Evolutionary conservation across 768 basidiomycete genomes (phyloP).

Genomic region (Mrakia blollopis): DNA sequence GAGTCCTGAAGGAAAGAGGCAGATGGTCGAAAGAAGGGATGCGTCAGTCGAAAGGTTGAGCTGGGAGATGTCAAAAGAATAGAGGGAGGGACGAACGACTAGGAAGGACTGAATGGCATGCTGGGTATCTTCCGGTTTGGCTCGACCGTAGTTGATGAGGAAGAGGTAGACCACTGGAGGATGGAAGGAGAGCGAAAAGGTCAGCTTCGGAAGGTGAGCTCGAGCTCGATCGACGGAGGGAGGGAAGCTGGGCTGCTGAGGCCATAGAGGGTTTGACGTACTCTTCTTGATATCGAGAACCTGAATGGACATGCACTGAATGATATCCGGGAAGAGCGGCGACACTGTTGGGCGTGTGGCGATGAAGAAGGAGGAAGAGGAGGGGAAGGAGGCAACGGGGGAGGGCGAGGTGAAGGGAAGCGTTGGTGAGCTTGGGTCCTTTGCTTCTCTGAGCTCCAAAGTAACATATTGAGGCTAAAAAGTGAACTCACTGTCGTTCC

Average conservation of each 20-base stretch:
- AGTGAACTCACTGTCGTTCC: slow-evolving; percentile 28
- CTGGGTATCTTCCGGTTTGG: slow-evolving; percentile 88
- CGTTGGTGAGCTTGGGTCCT: not conserved
- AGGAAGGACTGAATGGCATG: slow-evolving; percentile 86
- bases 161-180: slow-evolving; percentile 90
- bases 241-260: not conserved
- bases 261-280: slow-evolving; percentile 49
- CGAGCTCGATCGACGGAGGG: not conserved
- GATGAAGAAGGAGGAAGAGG: not conserved
- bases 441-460: too few relatives aligned
- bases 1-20: slow-evolving; percentile 23
- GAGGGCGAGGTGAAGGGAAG: too few relatives aligned
- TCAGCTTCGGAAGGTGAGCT: not conserved
- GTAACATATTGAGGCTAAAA: too few relatives aligned
- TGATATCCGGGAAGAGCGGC: slow-evolving; percentile 54
- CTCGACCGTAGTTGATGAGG: slow-evolving; percentile 91
- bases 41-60: not conserved
- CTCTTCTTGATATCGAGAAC: slow-evolving; percentile 98
- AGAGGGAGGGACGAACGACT: slow-evolving; percentile 52
- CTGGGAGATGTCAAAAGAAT: not conserved
- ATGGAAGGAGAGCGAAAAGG: not conserved
- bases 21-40: not conserved
- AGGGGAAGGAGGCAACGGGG: too few relatives aligned
- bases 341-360: slow-evolving; percentile 15
- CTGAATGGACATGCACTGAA: slow-evolving; percentile 91